Evolutionary conservation across 768 basidiomycete genomes (phyloP), one percentile per base, ranked within the genome.

Genomic region (Dentipellis sp.): DNA sequence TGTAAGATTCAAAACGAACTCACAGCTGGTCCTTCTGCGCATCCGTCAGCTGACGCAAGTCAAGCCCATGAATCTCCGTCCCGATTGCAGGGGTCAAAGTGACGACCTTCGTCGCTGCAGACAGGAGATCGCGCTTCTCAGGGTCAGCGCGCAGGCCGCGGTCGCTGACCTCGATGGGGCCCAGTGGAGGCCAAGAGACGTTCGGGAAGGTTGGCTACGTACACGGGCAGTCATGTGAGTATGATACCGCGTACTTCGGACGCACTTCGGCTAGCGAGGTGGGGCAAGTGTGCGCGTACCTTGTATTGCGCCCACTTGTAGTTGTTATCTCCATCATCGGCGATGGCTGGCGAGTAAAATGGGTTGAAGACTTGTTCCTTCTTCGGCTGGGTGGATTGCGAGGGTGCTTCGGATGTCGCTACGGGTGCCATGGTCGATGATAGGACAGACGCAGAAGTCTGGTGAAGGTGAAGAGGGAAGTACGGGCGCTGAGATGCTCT

Each of bases 21-120:
- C 60, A 88, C 86, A 91, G 74, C 63, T 91, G 89, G 64, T 91
- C 86, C 70, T 88, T 91, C 68, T 91, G 88, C 29, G 71, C 57
- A 56, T 77, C 72, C 2, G 82, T 75, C 9, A 91, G 73, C 63
- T 86, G 81, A 56, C 83, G 75, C 22, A 92, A 75, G 68, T 92
- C 88, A 59, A 91, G 72, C 7, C 88, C 89, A 4, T 71, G 65
- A 49, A 91, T 71, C 66, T 91, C 89, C 29, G 86, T 88, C 16
- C 88, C 90, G 61, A 91, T 84, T 38, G 76, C 73, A 1, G 84
- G 86, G 0, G 86, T 86, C 48, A 90, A 70, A 62, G 88, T 75
- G 58, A 74, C 78, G 52, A 90, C 80, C 65, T 83, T 87, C 55
- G 73, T 73, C 10, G 84, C 88, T 17, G 83, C 86, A 52, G 73